Evolutionary conservation across 768 basidiomycete genomes (phyloP), one percentile per base, ranked within the genome.

Genomic region (Galerina sulciceps): DNA sequence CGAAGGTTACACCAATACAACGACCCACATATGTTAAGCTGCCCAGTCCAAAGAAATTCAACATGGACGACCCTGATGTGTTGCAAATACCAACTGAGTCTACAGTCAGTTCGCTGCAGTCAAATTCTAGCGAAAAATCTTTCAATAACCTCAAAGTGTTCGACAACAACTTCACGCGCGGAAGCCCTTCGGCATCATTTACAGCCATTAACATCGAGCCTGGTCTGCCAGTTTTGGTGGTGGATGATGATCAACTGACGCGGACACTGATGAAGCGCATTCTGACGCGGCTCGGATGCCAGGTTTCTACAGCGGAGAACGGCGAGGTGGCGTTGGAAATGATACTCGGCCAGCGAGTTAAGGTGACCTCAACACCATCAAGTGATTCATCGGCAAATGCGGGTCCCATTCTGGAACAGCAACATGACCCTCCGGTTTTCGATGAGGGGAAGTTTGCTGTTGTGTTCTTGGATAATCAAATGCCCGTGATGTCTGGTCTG

Each of bases 241-340:
- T 94, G 0, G 93, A 94, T 64, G 91, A 95, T 66, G 94, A 96
- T 70, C 73, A 80, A 10, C 71, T 94, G 53, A 94, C 94, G 51
- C 83, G 93, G 50, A 86, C 82, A 50, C 75, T 95, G 59, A 94
- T 95, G 93, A 82, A 80, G 59, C 81, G 92, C 20, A 84, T 93
- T 71, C 77, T 95, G 42, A 82, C 83, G n/a, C 80, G 92, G 36
- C 76, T 94, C 1, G 92, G 93, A 1, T 94, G 92, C 71, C 71
- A 72, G 31, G 92, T 94, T n/a, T 77, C 84, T 13, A 86, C 85
- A 15, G 93, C 94, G 10, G 91, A 94, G 75, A 93, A 96, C 66
- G 94, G 94, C 6, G 84, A 89, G 67, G 70, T 87, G 36, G 92
- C 91, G 18, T 74, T 94, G 52, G 84, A 90, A 59, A 79, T 90